Evolutionary conservation across 148 eudicot genomes (phyloP), one percentile per base, ranked within the genome.

Genomic region (Euryodendron excelsum): DNA sequence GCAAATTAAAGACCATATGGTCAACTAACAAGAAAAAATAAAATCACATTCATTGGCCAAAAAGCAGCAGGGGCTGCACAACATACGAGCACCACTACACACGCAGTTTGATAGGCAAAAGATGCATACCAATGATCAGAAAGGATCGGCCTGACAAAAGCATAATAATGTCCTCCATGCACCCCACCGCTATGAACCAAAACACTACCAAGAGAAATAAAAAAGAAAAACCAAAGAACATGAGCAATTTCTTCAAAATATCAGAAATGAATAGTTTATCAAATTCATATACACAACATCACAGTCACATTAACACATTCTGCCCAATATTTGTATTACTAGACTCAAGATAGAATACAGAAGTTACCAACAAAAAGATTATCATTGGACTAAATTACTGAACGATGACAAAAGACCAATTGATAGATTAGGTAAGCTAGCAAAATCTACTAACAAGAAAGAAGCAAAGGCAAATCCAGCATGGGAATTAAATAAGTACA

Each of bases 171-270:
- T 66, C 98, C 98, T 56, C 98, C 96, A 74, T 91, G 91, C 70
- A 91, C 93, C 20, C 96, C 98, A 61, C 96, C 98, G 78, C 98
- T 93, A 81, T 93, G 98, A 74, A 93, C 98, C 94, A 93, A 82
- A 77, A 93, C 92, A 83, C 98, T 93, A 89, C 77, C 21, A 73
- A 55, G 28, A 78, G 53, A 72, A 73, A 36, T 27, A 50, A 21
- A 44, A 47, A 55, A 84, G 20, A 34, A 9, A 31, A 27, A 44
- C 31, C 44, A 64, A 75, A 67, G 47, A 74, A 33, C 58, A 23
- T 62, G 13, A 75, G 44, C 9, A 25, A 39, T 65, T 48, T 28
- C 14, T 15, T n/a, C 28, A 31, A 63, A 27, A n/a, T 47, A 3
- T n/a, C 48, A 66, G 25, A 52, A 44, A 77, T 34, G 28, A 34